Evolutionary conservation across 2,329 filamentous ascomycete genomes (phyloP).

Genomic region (Falciphora oryzae): DNA sequence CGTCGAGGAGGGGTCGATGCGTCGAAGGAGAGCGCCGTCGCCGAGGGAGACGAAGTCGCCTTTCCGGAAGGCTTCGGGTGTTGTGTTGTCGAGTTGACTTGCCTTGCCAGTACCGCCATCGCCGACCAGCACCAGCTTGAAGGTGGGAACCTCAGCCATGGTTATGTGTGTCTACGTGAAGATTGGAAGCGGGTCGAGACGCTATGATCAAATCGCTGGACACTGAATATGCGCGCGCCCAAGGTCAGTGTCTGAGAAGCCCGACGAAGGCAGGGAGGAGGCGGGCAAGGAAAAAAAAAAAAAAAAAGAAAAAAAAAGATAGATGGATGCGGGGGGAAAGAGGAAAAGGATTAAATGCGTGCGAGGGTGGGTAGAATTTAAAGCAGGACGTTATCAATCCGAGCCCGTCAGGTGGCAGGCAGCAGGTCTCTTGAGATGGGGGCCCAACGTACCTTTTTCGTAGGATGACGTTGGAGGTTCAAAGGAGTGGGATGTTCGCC

Average conservation of each 20-base stretch:
- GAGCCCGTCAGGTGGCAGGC: neutral
- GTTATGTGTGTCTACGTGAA: conserved; percentile 33
- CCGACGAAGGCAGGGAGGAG: conserved; percentile 20
- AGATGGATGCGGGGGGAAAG: neutral
- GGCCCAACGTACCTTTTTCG: conserved; percentile 1
- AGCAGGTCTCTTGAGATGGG: neutral
- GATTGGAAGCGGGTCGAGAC: conserved; percentile 22
- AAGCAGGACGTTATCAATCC: neutral
- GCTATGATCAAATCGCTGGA: neutral
- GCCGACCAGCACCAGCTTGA: conserved; percentile 99
- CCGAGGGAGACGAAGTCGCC: neutral
- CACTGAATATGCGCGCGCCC: conserved; percentile 1
- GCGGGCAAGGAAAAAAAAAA: neutral
- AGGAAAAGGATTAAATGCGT: neutral
- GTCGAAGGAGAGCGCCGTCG: conserved; percentile 3
- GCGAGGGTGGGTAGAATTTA: neutral
- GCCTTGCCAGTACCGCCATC: conserved; percentile 99
- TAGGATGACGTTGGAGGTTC: neutral
- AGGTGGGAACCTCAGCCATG: conserved; percentile 78
- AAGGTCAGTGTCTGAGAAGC: neutral
- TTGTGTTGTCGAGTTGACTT: conserved; percentile 28
- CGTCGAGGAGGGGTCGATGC: conserved; percentile 10
- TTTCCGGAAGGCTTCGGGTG: neutral
- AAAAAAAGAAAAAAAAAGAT: neutral
- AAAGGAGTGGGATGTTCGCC: neutral